Base-by-base conservation (phyloP, 2,329 filamentous ascomycete genomes). In the Dissoconium aciculare region DNA sequence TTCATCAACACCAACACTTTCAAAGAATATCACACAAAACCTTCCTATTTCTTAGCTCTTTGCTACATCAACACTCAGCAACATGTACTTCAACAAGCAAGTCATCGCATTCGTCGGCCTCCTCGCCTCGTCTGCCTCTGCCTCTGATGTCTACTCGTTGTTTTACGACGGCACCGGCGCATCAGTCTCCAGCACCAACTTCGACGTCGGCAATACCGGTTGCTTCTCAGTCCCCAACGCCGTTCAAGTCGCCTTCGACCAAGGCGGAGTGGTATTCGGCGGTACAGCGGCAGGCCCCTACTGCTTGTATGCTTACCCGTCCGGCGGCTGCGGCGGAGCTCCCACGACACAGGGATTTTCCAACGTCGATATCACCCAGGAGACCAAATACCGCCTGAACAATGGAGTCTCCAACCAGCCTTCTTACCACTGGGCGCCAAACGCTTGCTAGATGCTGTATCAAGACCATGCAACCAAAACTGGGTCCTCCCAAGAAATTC, bases 151-250 rank as follows among this genome's bases (percentile, higher is more conserved):
- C 19, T 23, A 23, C 19, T 23, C 19, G 19, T 8, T n/a, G 8
- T 23, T 23, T n/a, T 8, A 23, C 8, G n/a, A 23, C 19, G 8
- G 8, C 19, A 23, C 8, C 19, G 19, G 26, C 13, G 16, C 16
- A 19, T 14, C 26, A 28, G 30, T 34, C 32, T 27, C 27, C 27
- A 28, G 32, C 27, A 34, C 28, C 28, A 23, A 31, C 32, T 34
- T 26, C 28, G 19, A 23, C 19, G 19, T 23, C 19, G 19, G 19
- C 19, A 23, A 23, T n/a, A 23, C 19, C 19, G 19, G 19, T n/a
- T 23, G 19, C 19, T 23, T 23, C 19, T 23, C 19, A 8, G 19
- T 23, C 8, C 8, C 8, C n/a, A n/a, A n/a, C n/a, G 19, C 19
- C 19, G 19, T n/a, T n/a, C 8, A 23, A n/a, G 19, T 23, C 19